Percentiles rank a stretch among this genome's conserved stretches.
phyloP scores from a whole-genome alignment of 1,139 yeast genomes.

The Pneumocystis sp. region DNA sequence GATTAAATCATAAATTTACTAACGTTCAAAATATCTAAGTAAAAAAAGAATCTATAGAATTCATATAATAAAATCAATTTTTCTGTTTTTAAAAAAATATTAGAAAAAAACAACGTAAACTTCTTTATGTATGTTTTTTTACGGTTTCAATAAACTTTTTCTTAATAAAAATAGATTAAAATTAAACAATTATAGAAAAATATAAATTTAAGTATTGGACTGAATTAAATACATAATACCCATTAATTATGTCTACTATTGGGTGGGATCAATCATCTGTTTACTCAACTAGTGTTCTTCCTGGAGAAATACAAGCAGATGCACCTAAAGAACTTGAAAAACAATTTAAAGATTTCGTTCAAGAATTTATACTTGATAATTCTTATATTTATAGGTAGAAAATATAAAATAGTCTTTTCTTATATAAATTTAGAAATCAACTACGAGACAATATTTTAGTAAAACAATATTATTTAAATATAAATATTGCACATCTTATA shows the following conservation, averaged over 20 bases:
- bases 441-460: conserved; percentile 73
- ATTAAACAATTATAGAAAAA: neutral
- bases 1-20: neutral
- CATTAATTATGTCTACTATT: conserved; percentile 4
- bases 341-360: conserved; percentile 66
- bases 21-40: neutral
- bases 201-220: neutral
- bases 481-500: conserved; percentile 72
- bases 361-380: conserved; percentile 72
- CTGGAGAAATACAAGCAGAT: conserved; percentile 49
- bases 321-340: conserved; percentile 62
- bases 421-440: conserved; percentile 45
- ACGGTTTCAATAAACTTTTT: neutral
- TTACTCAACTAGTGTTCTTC: conserved; percentile 34
- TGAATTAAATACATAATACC: neutral
- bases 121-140: too few relatives aligned
- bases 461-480: conserved; percentile 56
- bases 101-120: too few relatives aligned
- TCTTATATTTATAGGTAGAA: conserved; percentile 49
- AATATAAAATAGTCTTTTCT: neutral
- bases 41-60: neutral
- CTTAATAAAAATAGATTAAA: neutral
- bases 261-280: conserved; percentile 8
- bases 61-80: too few relatives aligned
- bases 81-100: neutral